phyloP scores from a whole-genome alignment of 73 alveolate species.

The Paramecium tetraurelia region DNA sequence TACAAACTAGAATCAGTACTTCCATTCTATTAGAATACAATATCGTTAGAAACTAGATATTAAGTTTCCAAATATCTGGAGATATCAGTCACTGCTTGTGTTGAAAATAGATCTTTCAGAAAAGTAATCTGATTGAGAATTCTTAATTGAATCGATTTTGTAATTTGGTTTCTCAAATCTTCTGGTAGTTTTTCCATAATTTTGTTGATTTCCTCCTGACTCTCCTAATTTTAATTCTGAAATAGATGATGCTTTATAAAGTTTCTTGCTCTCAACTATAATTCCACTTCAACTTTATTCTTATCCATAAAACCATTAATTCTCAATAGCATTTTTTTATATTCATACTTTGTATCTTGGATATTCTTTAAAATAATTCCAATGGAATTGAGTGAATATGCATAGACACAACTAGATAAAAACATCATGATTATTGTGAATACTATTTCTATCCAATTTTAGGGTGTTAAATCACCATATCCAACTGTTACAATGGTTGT shows the following conservation, averaged over 20 bases:
- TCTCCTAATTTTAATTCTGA: neutral
- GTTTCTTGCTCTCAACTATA: constrained; percentile 4
- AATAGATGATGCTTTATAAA: neutral
- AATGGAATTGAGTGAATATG: constrained; percentile 55
- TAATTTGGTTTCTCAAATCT: neutral
- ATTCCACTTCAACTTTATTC: neutral
- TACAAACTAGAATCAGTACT: neutral
- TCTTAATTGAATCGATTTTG: neutral
- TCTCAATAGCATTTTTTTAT: neutral
- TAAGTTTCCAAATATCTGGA: neutral
- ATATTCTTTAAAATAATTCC: constrained; percentile 57
- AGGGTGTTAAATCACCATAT: constrained; percentile 59
- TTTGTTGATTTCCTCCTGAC: neutral
- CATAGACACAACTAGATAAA: constrained; percentile 49
- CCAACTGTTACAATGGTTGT: constrained; percentile 60
- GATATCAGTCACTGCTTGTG: neutral
- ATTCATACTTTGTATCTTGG: neutral
- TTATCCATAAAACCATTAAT: constrained; percentile 25
- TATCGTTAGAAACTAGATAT: neutral
- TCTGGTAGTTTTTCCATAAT: neutral
- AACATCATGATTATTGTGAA: constrained; percentile 27
- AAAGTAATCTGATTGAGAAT: neutral
- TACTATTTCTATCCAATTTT: constrained; percentile 44
- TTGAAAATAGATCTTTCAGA: neutral
- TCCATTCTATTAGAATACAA: neutral